A percentile compares a stretch with the other conserved stretches of the same genome.
phyloP scores from a whole-genome alignment of 345 rosid species.

The Ailanthus altissimus region DNA sequence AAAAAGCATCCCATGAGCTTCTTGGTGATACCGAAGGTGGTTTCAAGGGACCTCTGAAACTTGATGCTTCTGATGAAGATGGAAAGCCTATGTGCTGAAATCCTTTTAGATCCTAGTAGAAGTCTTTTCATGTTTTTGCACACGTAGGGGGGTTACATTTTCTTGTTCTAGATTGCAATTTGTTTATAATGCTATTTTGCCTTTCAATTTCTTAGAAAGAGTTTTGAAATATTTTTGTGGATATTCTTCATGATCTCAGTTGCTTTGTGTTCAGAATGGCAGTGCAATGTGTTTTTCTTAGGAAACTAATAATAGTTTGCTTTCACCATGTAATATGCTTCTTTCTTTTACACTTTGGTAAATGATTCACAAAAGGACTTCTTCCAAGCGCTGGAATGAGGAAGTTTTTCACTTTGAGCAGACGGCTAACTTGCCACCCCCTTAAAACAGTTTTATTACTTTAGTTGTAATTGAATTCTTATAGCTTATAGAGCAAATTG shows the following conservation, averaged over 20 bases:
- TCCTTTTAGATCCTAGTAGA: constrained; percentile 10
- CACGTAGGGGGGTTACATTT: not conserved
- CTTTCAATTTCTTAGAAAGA: not conserved
- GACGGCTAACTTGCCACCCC: too few relatives aligned
- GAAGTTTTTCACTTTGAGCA: too few relatives aligned
- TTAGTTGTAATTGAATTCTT: too few relatives aligned
- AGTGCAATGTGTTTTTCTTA: too few relatives aligned
- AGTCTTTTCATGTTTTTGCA: not conserved
- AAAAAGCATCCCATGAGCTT: constrained; percentile 86
- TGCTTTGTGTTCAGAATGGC: not conserved
- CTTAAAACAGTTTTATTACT: too few relatives aligned
- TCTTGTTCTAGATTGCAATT: not conserved
- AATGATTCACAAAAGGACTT: too few relatives aligned
- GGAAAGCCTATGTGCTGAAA: constrained; percentile 27
- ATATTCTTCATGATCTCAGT: not conserved
- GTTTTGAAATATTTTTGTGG: not conserved
- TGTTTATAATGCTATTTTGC: not conserved
- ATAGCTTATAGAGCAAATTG: too few relatives aligned
- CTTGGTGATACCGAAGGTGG: constrained; percentile 57
- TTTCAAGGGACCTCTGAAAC: constrained; percentile 66
- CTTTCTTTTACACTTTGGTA: too few relatives aligned
- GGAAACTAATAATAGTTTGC: too few relatives aligned
- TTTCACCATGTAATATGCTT: too few relatives aligned
- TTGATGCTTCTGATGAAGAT: constrained; percentile 48
- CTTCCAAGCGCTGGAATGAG: too few relatives aligned